These are phyloP conservation scores for Blastocrithidia nonstop DNA, from an alignment of 208 protist species.

Conservation along the genomic window DNA sequence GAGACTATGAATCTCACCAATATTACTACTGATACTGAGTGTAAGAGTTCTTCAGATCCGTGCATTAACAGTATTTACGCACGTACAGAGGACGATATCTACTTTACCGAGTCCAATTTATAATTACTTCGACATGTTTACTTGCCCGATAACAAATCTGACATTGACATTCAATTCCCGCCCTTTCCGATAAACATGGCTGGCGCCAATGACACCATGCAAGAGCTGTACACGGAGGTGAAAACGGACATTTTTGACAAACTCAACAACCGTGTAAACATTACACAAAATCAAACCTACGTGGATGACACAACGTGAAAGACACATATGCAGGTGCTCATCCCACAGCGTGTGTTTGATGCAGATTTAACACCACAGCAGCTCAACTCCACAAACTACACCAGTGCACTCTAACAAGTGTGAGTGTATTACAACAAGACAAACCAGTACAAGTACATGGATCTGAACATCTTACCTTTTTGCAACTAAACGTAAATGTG, in stretches of 20 bases:
- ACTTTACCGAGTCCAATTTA: slow-evolving; percentile 12
- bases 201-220: slow-evolving; percentile 9
- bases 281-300: too few relatives aligned
- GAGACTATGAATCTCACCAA: too few relatives aligned
- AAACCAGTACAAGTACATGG: slow-evolving; percentile 25
- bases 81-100: slow-evolving; percentile 19
- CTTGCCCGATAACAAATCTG: slow-evolving; percentile 14
- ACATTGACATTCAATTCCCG: slow-evolving; percentile 6
- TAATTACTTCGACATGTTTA: slow-evolving; percentile 17
- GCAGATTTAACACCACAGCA: slow-evolving; percentile 5
- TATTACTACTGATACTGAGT: too few relatives aligned
- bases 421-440: slow-evolving; percentile 38
- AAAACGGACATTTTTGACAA: slow-evolving; percentile 11
- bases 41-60: too few relatives aligned
- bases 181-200: slow-evolving; percentile 36
- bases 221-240: slow-evolving; percentile 6
- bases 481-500: slow-evolving; percentile 27
- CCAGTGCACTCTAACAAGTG: slow-evolving; percentile 8
- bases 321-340: background rate
- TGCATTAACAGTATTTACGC: slow-evolving; percentile 22
- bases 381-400: slow-evolving; percentile 9
- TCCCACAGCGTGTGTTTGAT: slow-evolving; percentile 27
- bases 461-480: slow-evolving; percentile 28
- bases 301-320: slow-evolving; percentile 1
- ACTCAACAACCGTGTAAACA: too few relatives aligned